Percentiles rank a stretch among this genome's conserved stretches.
Conservation (phyloP, 108 stramenopile species). For the Cyclotella kingstonii region DNA sequence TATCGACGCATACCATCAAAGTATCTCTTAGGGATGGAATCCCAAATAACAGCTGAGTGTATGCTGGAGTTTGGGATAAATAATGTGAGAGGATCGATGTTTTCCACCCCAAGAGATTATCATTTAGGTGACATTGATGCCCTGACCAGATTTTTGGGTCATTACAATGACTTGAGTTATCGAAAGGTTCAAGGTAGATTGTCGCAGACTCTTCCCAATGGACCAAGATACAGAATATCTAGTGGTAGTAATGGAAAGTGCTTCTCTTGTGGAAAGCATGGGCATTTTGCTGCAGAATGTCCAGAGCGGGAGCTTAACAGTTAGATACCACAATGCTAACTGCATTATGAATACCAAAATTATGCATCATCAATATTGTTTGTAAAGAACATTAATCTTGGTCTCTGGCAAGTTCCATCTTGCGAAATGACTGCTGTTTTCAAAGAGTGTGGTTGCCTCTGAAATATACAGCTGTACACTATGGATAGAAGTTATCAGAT, state of each 20-base stretch:
- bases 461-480: no score
- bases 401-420: no score
- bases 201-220: slow-evolving; percentile 12
- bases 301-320: slow-evolving; percentile 10
- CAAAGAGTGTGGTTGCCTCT: no score
- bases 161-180: slow-evolving; percentile 67
- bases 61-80: slow-evolving; percentile 63
- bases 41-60: slow-evolving; percentile 53
- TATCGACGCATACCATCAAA: slow-evolving; percentile 48
- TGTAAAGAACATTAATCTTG: no score
- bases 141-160: slow-evolving; percentile 60
- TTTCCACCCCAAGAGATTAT: slow-evolving; percentile 45
- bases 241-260: slow-evolving; percentile 16
- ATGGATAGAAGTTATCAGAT: no score
- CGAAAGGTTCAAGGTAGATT: slow-evolving; percentile 23
- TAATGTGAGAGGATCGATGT: slow-evolving; percentile 66
- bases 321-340: no score
- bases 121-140: slow-evolving; percentile 43
- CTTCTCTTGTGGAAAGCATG: slow-evolving; percentile 38
- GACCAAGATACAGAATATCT: not conserved
- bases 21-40: slow-evolving; percentile 56
- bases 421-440: no score
- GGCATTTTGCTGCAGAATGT: slow-evolving; percentile 36
- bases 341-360: no score
- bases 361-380: no score